These are phyloP conservation scores for Candida mesenterica DNA, from an alignment of 1,139 yeast species.

Conservation along the genomic window DNA sequence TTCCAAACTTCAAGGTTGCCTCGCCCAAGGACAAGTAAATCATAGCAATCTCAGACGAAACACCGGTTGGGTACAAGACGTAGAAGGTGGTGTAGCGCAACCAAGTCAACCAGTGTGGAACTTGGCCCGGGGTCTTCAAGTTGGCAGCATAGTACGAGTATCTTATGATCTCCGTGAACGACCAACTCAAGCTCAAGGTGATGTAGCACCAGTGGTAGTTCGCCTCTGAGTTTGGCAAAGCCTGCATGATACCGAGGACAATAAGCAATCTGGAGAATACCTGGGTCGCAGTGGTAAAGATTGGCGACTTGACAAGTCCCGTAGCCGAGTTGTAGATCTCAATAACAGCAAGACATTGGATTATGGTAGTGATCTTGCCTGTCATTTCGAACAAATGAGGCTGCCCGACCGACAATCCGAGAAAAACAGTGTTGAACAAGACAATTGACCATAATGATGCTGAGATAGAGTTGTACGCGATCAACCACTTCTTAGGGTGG, in stretches of 20 bases:
- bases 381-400: constrained; percentile 61
- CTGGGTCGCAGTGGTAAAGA: constrained; percentile 80
- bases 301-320: constrained; percentile 83
- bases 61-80: constrained; percentile 88
- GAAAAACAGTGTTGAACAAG: constrained; percentile 40
- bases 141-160: constrained; percentile 81
- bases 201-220: constrained; percentile 59
- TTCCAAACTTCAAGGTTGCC: constrained; percentile 54
- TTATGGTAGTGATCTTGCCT: constrained; percentile 55
- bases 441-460: constrained; percentile 47
- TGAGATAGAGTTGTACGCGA: constrained; percentile 46
- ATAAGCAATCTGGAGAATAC: constrained; percentile 81
- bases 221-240: constrained; percentile 69
- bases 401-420: constrained; percentile 47
- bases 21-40: constrained; percentile 65
- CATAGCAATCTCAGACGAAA: constrained; percentile 74
- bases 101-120: constrained; percentile 64
- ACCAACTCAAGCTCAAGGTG: constrained; percentile 81
- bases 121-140: constrained; percentile 51
- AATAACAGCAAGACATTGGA: constrained; percentile 81
- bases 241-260: constrained; percentile 78
- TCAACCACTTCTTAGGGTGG: constrained; percentile 40
- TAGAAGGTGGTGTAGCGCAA: constrained; percentile 81
- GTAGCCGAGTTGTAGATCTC: constrained; percentile 77
- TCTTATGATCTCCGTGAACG: constrained; percentile 83